Evolutionary conservation across 78 protist species (phyloP).

Genomic region (Dictyostelium intermedium): DNA sequence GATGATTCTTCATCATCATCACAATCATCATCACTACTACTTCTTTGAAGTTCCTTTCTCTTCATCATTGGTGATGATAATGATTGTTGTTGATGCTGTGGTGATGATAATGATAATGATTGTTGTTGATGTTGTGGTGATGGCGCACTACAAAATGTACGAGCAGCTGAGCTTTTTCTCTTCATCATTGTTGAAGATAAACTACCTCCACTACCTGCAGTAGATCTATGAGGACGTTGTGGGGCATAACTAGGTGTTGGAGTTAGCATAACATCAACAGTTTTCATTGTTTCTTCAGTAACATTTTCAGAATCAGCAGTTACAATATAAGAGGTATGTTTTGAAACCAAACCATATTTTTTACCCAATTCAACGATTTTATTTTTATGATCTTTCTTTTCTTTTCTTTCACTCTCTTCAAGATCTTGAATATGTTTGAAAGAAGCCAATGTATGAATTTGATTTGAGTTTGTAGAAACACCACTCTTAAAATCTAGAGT

Average conservation of each 20-base stretch:
- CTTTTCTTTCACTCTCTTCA: conserved; percentile 12
- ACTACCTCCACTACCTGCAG: too few species aligned
- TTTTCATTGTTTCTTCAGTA: background rate
- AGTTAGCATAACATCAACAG: background rate
- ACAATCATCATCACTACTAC: background rate
- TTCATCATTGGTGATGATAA: too few species aligned
- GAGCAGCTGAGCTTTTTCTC: too few species aligned
- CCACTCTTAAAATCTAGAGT: background rate
- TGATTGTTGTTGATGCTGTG: too few species aligned
- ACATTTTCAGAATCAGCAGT: background rate
- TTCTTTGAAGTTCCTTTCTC: too few species aligned
- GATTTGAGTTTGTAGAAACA: background rate
- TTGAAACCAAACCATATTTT: conserved; percentile 26
- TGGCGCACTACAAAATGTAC: too few species aligned
- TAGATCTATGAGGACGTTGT: too few species aligned
- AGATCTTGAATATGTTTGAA: conserved; percentile 29
- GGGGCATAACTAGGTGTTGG: too few species aligned
- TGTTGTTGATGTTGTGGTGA: too few species aligned
- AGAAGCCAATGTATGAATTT: conserved; percentile 34
- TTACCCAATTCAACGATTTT: conserved; percentile 6
- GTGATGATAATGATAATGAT: too few species aligned
- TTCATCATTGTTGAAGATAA: too few species aligned
- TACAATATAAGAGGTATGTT: conserved; percentile 53
- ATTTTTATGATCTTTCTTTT: background rate
- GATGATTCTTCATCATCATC: background rate